A percentile compares a stretch with the other conserved stretches of the same genome.
phyloP scores from a whole-genome alignment of 345 rosid genomes.

The Geranium rotundifolium region DNA sequence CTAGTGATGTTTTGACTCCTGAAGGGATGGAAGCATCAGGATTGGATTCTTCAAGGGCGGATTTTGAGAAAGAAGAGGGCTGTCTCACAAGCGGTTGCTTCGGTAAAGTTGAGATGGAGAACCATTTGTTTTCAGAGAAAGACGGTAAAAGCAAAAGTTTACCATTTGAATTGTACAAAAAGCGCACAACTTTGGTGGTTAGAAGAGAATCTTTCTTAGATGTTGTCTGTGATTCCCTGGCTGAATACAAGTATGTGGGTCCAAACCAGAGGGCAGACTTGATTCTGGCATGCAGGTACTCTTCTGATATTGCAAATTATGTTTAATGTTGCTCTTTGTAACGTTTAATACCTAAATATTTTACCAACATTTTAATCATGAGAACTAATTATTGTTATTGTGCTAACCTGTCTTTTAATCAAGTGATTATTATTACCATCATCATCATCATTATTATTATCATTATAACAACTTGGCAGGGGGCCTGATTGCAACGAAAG shows the following conservation, averaged over 20 bases:
- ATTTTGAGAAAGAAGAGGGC: constrained; percentile 23
- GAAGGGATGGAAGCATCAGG: constrained; percentile 25
- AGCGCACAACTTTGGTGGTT: constrained; percentile 72
- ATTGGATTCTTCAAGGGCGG: constrained; percentile 19
- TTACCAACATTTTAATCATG: background rate
- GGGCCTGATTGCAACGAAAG: too few species aligned
- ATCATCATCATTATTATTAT: too few species aligned
- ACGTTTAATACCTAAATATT: background rate
- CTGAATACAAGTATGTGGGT: constrained; percentile 91
- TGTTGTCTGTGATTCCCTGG: constrained; percentile 69
- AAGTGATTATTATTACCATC: too few species aligned
- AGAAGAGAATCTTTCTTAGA: constrained; percentile 57
- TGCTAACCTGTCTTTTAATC: too few species aligned
- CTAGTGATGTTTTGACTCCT: constrained; percentile 21
- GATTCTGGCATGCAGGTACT: constrained; percentile 92
- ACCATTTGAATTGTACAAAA: constrained; percentile 79
- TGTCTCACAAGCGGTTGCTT: constrained; percentile 14
- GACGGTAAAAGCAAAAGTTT: constrained; percentile 27
- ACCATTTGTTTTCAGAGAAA: constrained; percentile 16
- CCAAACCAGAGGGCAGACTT: constrained; percentile 92
- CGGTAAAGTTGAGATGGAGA: constrained; percentile 15
- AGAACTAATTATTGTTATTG: too few species aligned
- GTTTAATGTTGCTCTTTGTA: background rate
- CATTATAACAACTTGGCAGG: too few species aligned
- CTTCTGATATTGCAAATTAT: background rate